A percentile compares a stretch with the other conserved stretches of the same genome.
Conservation (phyloP, 495 filamentous ascomycete genomes). For the Neurospora sp. region DNA sequence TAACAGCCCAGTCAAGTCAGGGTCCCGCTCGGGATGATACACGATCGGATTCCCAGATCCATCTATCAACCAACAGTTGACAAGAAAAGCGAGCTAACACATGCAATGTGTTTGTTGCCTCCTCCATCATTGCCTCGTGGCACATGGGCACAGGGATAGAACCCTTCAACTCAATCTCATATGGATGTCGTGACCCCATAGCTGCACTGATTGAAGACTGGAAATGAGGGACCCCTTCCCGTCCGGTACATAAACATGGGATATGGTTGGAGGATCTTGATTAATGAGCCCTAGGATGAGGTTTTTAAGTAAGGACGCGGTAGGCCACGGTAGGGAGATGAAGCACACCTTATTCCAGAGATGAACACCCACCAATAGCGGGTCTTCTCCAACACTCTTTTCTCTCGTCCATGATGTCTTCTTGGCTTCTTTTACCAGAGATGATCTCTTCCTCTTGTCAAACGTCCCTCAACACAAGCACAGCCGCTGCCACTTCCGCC, state of each 20-base stretch:
- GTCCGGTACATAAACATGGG: not conserved
- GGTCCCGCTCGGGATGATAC: not conserved
- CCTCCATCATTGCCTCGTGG: not conserved
- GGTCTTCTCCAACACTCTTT: not conserved
- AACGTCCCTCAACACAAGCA: not conserved
- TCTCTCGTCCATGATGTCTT: not conserved
- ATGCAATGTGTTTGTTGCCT: not conserved
- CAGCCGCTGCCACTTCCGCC: not conserved
- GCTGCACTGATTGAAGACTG: not conserved
- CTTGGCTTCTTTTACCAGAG: not conserved
- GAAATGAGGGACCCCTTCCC: not conserved
- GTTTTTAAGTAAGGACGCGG: not conserved
- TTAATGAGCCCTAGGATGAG: not conserved
- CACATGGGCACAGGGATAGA: not conserved
- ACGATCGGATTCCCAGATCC: not conserved
- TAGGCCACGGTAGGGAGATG: not conserved
- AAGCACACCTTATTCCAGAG: not conserved
- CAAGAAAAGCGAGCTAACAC: not conserved
- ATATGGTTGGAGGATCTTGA: not conserved
- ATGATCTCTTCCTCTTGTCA: not conserved
- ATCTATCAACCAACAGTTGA: not conserved
- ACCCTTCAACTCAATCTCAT: not conserved
- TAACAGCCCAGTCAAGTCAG: not conserved
- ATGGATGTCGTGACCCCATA: not conserved
- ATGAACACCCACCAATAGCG: not conserved